Conservation (phyloP, 768 basidiomycete species). For the Trametes gibbosa region DNA sequence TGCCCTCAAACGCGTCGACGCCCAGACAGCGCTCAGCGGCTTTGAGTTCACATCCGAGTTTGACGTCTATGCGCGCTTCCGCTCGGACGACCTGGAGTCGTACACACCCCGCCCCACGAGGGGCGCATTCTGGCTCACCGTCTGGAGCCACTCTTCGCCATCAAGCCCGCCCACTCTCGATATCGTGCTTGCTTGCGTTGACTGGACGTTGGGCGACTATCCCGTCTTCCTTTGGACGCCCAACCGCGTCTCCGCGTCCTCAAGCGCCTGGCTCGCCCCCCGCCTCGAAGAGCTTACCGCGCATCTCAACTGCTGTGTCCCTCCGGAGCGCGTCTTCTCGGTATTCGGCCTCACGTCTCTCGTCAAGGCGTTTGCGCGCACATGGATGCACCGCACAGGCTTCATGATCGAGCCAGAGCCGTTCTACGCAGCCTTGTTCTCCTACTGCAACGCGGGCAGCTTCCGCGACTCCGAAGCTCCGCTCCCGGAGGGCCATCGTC, state of each 20-base stretch:
- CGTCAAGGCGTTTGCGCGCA: slow-evolving; percentile 40
- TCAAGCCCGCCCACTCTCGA: slow-evolving; percentile 34
- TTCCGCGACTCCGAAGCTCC: slow-evolving; percentile 28
- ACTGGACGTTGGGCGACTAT: slow-evolving; percentile 42
- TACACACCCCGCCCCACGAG: slow-evolving; percentile 19
- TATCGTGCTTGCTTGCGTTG: slow-evolving; percentile 46
- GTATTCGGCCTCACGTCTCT: slow-evolving; percentile 45
- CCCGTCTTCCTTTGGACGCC: slow-evolving; percentile 54
- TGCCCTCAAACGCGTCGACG: slow-evolving; percentile 42
- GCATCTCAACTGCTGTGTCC: slow-evolving; percentile 37
- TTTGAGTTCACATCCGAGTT: slow-evolving; percentile 35
- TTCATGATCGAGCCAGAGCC: slow-evolving; percentile 39
- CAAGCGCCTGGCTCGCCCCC: slow-evolving; percentile 33
- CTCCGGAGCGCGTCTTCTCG: slow-evolving; percentile 47
- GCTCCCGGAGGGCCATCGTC: slow-evolving; percentile 34
- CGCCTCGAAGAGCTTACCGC: slow-evolving; percentile 38
- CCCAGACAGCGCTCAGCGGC: slow-evolving; percentile 37
- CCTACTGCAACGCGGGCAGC: slow-evolving; percentile 41
- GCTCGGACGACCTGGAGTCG: slow-evolving; percentile 24
- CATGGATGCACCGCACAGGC: slow-evolving; percentile 44
- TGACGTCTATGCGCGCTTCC: slow-evolving; percentile 31
- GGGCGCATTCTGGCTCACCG: slow-evolving; percentile 47
- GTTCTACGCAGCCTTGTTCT: slow-evolving; percentile 50
- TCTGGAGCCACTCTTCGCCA: slow-evolving; percentile 40
- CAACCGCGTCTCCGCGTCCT: slow-evolving; percentile 25